A percentile compares a stretch with the other conserved stretches of the same genome.
These are phyloP conservation scores for Symbiodinium natans DNA, from an alignment of 73 alveolate species.

Conservation along the genomic window DNA sequence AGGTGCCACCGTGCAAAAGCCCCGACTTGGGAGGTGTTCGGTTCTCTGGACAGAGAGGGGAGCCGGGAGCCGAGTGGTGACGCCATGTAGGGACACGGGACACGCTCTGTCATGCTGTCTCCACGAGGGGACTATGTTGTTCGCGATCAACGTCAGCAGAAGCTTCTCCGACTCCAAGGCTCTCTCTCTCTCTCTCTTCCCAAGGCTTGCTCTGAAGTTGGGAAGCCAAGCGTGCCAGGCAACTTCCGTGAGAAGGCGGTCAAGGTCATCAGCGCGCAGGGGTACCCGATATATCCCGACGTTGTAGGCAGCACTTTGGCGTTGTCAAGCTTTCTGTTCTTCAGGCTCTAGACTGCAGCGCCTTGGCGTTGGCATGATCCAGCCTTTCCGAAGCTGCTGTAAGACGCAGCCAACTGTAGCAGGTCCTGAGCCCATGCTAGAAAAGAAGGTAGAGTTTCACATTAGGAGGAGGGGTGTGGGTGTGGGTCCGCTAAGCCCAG, in stretches of 20 bases:
- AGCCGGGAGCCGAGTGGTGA: neutral
- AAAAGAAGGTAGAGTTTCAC: no score
- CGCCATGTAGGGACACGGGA: neutral
- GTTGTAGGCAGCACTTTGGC: neutral
- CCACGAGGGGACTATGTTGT: conserved; percentile 48
- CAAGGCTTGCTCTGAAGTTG: neutral
- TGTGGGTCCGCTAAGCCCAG: no score
- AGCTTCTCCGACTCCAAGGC: conserved; percentile 34
- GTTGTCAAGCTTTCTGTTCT: neutral
- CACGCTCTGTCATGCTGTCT: neutral
- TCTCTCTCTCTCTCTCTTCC: neutral
- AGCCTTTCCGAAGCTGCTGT: no score
- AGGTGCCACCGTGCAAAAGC: no score
- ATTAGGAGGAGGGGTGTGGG: no score
- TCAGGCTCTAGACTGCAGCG: no score
- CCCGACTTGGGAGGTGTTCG: neutral
- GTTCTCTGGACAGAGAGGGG: conserved; percentile 17
- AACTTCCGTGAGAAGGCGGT: conserved; percentile 61
- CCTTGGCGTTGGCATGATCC: no score
- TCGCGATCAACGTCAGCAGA: conserved; percentile 30
- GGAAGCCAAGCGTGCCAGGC: neutral
- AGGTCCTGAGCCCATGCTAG: no score
- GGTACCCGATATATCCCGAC: neutral
- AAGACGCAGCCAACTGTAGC: no score
- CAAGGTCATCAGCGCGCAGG: conserved; percentile 26